Base-by-base conservation (phyloP, 2,329 filamentous ascomycete genomes). In the Fusarium mundagurra region DNA sequence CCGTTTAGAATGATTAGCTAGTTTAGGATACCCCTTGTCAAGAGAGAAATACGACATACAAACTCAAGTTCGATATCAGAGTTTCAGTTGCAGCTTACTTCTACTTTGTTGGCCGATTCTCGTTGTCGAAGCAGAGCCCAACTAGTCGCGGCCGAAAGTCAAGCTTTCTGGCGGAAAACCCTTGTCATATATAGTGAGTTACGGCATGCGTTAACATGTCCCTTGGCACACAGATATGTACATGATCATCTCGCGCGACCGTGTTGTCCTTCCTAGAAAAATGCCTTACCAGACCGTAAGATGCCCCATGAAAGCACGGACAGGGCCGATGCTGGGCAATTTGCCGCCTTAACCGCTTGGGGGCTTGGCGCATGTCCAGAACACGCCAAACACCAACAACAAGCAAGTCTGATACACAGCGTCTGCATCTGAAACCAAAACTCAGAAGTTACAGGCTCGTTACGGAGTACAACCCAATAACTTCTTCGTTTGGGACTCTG, bases 311-410 rank as follows among this genome's bases (percentile, higher is more conserved):
- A 5, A 36, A 51, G 57, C 57, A 43, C 43, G 20, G 57, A 29
- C 41, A 48, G 12, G 8, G 10, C 55, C 24, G 11, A 51, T 50
- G 57, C 65, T 68, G 39, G 54, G 65, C 64, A 36, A 38, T 58
- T 18, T 70, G 67, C 67, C 67, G 67, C 31, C 22, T 20, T 66
- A 70, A 44, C 67, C 67, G 67, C 27, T 22, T 43, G 8, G 51
- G 50, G 34, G n/a, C 67, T 70, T 70, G 67, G 67, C 67, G n/a
- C 13, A 18, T 29, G 22, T n/a, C 22, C 22, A 38, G 20, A 20
- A 27, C n/a, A 54, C 29, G 22, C 29, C 44, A 48, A 60, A 20
- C 51, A 54, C 31, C 33, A 63, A 53, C 44, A 29, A 22, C 48
- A 47, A 24, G 38, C 61, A n/a, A 44, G 31, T 24, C 29, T 53